Evolutionary conservation across 139 green algal species (phyloP).

Genomic region (Chlorella sp.): DNA sequence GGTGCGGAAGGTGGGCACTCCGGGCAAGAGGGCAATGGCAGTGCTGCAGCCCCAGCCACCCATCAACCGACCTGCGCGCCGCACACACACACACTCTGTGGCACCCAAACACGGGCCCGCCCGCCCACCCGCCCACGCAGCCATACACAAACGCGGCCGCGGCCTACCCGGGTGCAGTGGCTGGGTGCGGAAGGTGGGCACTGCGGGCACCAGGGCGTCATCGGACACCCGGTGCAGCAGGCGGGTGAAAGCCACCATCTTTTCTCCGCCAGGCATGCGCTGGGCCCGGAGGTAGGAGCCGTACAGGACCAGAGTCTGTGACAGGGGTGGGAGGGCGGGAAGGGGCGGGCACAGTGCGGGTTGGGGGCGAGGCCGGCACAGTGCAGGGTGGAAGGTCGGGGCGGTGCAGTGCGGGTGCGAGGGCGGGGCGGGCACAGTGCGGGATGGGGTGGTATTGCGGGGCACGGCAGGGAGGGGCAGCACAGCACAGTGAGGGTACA

Average conservation of each 20-base stretch:
- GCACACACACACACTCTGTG: too few relatives aligned
- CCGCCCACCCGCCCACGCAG: too few relatives aligned
- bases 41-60: too few relatives aligned
- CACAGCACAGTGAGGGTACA: neutral
- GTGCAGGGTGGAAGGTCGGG: too few relatives aligned
- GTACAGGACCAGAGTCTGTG: constrained; percentile 58
- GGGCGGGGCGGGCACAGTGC: neutral
- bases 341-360: neutral
- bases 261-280: constrained; percentile 71
- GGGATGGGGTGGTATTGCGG: constrained; percentile 27
- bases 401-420: neutral
- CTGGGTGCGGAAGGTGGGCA: neutral
- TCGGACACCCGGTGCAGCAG: constrained; percentile 80
- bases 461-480: constrained; percentile 58
- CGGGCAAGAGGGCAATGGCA: constrained; percentile 70
- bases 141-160: neutral
- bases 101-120: too few relatives aligned
- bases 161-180: neutral
- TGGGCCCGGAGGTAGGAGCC: constrained; percentile 79
- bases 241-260: constrained; percentile 84
- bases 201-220: constrained; percentile 76
- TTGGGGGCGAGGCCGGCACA: neutral
- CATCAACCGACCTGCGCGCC: too few relatives aligned
- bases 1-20: constrained; percentile 43
- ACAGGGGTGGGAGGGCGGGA: neutral